Conservation (phyloP, 78 protist species). For the Planoprotostelium fungivorum region DNA sequence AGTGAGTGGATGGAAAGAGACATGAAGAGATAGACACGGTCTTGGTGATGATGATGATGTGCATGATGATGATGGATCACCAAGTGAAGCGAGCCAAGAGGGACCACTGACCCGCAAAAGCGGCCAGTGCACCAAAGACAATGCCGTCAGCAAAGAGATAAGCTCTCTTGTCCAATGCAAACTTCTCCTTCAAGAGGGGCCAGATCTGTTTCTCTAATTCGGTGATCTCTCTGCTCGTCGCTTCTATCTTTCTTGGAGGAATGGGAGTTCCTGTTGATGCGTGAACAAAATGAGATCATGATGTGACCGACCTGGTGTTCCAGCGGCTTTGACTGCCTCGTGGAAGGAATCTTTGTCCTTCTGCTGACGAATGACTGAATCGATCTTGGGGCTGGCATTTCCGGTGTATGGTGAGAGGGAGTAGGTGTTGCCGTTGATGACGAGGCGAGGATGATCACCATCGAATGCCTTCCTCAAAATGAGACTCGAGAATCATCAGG, state of each 20-base stretch:
- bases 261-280: too few relatives aligned
- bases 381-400: neutral
- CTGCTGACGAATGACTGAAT: neutral
- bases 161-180: neutral
- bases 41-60: too few relatives aligned
- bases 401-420: neutral
- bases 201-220: neutral
- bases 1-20: too few relatives aligned
- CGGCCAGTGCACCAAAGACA: neutral
- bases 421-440: neutral
- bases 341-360: neutral
- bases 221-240: neutral
- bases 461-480: neutral
- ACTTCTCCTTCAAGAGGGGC: neutral
- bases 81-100: neutral
- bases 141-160: neutral
- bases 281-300: too few relatives aligned
- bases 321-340: neutral
- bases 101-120: neutral
- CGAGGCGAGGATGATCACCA: neutral
- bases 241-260: neutral
- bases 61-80: too few relatives aligned
- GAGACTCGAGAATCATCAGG: neutral
- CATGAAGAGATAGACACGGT: too few relatives aligned
- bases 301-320: too few relatives aligned